Evolutionary conservation across 2,329 filamentous ascomycete genomes (phyloP), one percentile per base, ranked within the genome.

Genomic region (Phialocephala subalpina): DNA sequence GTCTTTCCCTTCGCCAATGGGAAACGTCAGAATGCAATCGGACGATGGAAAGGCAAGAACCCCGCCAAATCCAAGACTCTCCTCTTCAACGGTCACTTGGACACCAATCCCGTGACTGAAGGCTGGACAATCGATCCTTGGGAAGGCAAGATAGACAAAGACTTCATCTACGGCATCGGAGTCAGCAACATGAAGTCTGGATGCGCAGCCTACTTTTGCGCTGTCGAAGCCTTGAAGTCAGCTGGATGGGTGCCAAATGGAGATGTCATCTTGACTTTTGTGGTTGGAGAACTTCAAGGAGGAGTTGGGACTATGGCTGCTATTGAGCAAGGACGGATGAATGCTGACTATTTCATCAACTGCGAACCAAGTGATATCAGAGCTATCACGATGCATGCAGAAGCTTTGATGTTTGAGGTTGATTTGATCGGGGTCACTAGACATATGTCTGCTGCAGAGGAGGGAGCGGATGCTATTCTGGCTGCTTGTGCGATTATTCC

Each of bases 171-270:
- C 29, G 57, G 57, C 1, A 59, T 59, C 27, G 57, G 57, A 22
- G 57, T 59, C 12, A 59, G 57, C 22, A 59, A 59, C 57, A 59
- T 59, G 57, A 59, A 59, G 25, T 42, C 57, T 59, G 57, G 57
- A 18, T 59, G 57, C 22, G 57, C 57, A 1, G 57, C 57, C 8
- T 59, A 59, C 22, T 59, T 59, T 14, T 59, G 57, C 29, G 57
- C 57, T 33, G 57, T 59, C 2, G 57, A 59, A 45, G 57, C 35
- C 2, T 29, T 59, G 57, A 59, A 27, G 57, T 42, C 36, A 7
- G 36, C 57, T n/a, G 57, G 57, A 2, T 59, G 57, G 57, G 18
- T n/a, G 27, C 57, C 57, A 7, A 59, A 59, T 18, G 57, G 57
- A 18, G 57, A 59, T 59, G 38, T 59, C 3, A n/a, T 59, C 22